These are phyloP conservation scores for Tylopilus sp. DNA, from an alignment of 1,284 basidiomycete species.

Conservation along the genomic window DNA sequence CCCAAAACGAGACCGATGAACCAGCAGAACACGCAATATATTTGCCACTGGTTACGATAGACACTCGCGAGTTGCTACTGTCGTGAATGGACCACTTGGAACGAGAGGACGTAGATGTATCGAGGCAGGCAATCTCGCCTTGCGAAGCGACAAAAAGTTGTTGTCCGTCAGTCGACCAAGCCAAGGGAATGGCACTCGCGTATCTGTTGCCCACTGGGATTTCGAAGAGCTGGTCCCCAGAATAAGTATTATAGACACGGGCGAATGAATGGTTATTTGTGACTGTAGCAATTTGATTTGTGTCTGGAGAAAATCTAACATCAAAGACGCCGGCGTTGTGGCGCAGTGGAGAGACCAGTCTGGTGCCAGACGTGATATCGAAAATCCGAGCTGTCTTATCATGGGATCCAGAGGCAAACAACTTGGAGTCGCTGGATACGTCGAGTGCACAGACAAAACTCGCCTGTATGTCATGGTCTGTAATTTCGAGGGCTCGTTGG, in stretches of 20 bases:
- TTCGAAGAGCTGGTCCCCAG: slow-evolving; percentile 2
- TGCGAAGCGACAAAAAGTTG: slow-evolving; percentile 1
- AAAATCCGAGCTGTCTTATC: slow-evolving; percentile 3
- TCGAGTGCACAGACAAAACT: not conserved
- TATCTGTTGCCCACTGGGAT: not conserved
- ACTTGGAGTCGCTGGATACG: slow-evolving; percentile 1
- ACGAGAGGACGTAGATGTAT: not conserved
- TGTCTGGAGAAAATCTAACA: slow-evolving; percentile 7
- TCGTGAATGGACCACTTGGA: slow-evolving; percentile 1
- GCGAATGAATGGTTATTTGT: not conserved
- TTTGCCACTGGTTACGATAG: not conserved
- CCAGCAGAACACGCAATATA: not conserved
- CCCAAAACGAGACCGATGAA: not conserved
- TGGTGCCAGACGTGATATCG: not conserved
- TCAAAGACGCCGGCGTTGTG: not conserved
- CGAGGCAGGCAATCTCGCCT: not conserved
- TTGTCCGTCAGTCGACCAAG: slow-evolving; percentile 1
- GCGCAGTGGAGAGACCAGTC: not conserved
- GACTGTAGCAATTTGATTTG: slow-evolving; percentile 2
- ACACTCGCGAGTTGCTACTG: not conserved
- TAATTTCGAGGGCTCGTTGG: not conserved
- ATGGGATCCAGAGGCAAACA: slow-evolving; percentile 2
- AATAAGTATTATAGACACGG: not conserved
- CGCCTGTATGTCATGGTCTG: not conserved
- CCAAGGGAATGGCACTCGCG: not conserved